Evolutionary conservation across 2,329 filamentous ascomycete genomes (phyloP), one percentile per base, ranked within the genome.

Genomic region (Fusarium keratoplasticum): DNA sequence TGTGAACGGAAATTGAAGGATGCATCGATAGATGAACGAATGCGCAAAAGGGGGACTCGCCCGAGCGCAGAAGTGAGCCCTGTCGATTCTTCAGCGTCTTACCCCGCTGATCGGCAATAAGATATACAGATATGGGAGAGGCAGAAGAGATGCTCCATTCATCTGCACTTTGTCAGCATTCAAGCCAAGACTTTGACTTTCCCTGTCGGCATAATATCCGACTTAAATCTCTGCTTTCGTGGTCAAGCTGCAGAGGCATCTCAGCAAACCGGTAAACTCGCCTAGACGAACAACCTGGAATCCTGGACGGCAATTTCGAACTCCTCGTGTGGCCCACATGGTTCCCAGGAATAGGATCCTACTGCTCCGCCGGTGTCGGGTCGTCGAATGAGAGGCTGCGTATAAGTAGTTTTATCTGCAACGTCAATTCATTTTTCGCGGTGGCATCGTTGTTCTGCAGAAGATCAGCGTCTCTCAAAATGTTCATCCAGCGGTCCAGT

Each of bases 401-500:
- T 50, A 50, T 29, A 50, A 50, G 44, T 50, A 50, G 44, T 50
- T 50, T 50, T 50, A 50, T 50, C 44, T 29, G 25, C 44, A 50
- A 50, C 44, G 44, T n/a, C 14, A 13, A 50, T 29, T 29, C 44
- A 29, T 22, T 7, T 29, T 50, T 50, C 44, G 25, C 9, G 25
- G 29, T 50, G 29, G 52, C 31, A 63, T 63, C 64, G 40, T 38
- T 63, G 18, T 36, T 33, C 64, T 36, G 52, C 52, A 59, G 27
- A 60, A 44, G 63, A 35, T 42, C 22, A 38, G 54, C 38, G 33
- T 42, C 33, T 35, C 63, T 67, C 58, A 64, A 18, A 25, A 70
- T 70, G 68, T 52, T 70, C 35, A 27, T 61, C 40, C 60, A 33
- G 50, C 38, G 18, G 33, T 70, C 60, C 6, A 18, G 60, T 54